Percentiles rank a stretch among this genome's conserved stretches.
Evolutionary conservation across 257 asterid species (phyloP).

Genomic region (Cordia subcordata): DNA sequence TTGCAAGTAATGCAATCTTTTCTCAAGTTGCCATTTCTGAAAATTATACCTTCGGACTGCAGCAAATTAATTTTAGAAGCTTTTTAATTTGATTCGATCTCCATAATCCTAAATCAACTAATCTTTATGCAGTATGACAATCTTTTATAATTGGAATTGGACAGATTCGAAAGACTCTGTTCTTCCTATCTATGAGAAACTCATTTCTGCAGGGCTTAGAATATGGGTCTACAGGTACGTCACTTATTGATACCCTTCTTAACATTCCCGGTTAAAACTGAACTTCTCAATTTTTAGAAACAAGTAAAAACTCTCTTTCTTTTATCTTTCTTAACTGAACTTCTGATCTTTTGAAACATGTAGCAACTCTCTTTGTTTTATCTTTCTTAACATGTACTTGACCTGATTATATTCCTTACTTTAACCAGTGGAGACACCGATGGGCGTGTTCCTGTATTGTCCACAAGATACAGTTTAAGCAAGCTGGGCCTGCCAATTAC

Average conservation of each 20-base stretch:
- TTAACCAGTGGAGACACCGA: conserved; percentile 37
- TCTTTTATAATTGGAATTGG: conserved; percentile 26
- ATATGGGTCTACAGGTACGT: conserved; percentile 39
- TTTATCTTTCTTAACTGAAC: no score
- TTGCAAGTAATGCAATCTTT: conserved; percentile 27
- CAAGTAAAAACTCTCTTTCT: no score
- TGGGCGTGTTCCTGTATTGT: conserved; percentile 33
- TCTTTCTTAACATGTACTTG: no score
- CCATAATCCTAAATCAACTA: not conserved
- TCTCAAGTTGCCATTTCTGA: not conserved
- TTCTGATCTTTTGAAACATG: not conserved
- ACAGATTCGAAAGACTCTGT: conserved; percentile 26
- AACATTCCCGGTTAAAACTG: not conserved
- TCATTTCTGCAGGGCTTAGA: conserved; percentile 27
- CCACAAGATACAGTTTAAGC: conserved; percentile 30
- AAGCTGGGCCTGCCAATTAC: conserved; percentile 20
- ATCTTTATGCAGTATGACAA: conserved; percentile 4
- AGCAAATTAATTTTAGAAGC: not conserved
- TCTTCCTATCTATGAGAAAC: conserved; percentile 23
- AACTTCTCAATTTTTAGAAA: not conserved
- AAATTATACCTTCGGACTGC: not conserved
- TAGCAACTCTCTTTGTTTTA: no score
- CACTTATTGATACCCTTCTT: no score
- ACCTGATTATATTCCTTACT: not conserved
- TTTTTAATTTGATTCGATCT: no score